Percentiles rank a stretch among this genome's conserved stretches.
These are phyloP conservation scores for Aureobasidium sp. DNA, from an alignment of 2,329 filamentous ascomycete species.

Conservation along the genomic window DNA sequence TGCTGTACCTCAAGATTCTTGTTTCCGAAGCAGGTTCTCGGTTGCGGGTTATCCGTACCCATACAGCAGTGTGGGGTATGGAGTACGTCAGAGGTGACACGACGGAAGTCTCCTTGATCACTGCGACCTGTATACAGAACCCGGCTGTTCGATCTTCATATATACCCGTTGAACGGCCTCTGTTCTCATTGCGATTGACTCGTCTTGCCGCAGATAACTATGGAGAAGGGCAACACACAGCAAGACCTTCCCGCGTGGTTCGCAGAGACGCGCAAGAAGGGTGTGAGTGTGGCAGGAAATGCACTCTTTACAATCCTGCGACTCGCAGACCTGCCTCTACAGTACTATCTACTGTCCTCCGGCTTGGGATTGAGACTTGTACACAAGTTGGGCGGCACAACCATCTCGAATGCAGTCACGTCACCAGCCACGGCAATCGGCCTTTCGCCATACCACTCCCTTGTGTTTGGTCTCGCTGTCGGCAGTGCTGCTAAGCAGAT, in stretches of 20 bases:
- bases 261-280: constrained; percentile 14
- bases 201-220: not conserved
- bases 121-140: not conserved
- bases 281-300: constrained; percentile 12
- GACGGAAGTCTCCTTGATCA: not conserved
- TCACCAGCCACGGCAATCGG: constrained; percentile 14
- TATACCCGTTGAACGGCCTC: not conserved
- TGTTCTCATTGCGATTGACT: not conserved
- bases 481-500: constrained; percentile 21
- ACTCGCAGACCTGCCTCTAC: constrained; percentile 17
- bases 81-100: no score
- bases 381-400: constrained; percentile 12
- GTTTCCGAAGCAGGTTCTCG: no score
- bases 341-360: constrained; percentile 18
- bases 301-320: constrained; percentile 16
- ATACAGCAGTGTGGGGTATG: no score
- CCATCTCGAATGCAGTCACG: constrained; percentile 9
- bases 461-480: constrained; percentile 19
- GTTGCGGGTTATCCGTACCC: no score
- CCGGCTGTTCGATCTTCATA: not conserved
- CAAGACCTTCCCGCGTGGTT: constrained; percentile 14
- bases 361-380: constrained; percentile 10
- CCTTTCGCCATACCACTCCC: constrained; percentile 18
- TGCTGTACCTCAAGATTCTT: no score
- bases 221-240: not conserved